Percentiles rank a stretch among this genome's conserved stretches.
phyloP scores from a whole-genome alignment of 352 stramenopile genomes.

The Phytopythium montanum region DNA sequence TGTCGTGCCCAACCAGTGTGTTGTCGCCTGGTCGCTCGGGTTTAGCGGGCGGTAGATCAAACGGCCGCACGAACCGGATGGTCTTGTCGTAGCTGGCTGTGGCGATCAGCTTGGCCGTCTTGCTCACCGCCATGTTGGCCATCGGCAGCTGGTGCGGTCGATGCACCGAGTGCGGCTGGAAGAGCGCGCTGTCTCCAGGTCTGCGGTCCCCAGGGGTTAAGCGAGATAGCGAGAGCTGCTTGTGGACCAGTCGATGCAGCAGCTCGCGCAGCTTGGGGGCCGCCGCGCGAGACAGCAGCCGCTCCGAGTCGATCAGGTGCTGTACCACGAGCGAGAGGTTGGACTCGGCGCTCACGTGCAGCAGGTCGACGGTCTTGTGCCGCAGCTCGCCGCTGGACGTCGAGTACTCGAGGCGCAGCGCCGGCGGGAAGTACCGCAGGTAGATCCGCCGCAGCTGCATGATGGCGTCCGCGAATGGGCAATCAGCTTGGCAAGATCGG shows the following conservation, averaged over 20 bases:
- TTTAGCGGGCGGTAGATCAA: conserved; percentile 14
- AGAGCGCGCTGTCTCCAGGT: neutral
- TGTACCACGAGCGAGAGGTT: conserved; percentile 51
- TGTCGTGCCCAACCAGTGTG: conserved; percentile 50
- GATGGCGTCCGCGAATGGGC: neutral
- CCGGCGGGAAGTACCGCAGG: conserved; percentile 71
- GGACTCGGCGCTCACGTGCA: conserved; percentile 62
- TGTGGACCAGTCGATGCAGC: conserved; percentile 68
- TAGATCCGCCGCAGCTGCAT: conserved; percentile 72
- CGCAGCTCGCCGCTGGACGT: conserved; percentile 42
- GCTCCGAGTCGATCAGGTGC: conserved; percentile 55
- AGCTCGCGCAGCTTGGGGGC: conserved; percentile 50
- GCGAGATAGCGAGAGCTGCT: conserved; percentile 42
- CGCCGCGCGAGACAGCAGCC: conserved; percentile 43
- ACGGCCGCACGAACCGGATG: conserved; percentile 44
- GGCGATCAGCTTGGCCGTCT: conserved; percentile 53
- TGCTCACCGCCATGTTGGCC: conserved; percentile 71
- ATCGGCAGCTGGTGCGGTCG: conserved; percentile 58
- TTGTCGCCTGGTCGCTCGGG: conserved; percentile 23
- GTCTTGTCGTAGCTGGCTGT: conserved; percentile 79
- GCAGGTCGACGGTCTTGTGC: conserved; percentile 58
- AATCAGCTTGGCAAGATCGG: neutral
- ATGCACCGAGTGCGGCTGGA: conserved; percentile 25
- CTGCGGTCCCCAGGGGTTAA: conserved; percentile 5
- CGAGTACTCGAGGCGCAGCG: conserved; percentile 57